Conservation (phyloP, 2,329 filamentous ascomycete species). For the Ustilaginoidea virens region DNA sequence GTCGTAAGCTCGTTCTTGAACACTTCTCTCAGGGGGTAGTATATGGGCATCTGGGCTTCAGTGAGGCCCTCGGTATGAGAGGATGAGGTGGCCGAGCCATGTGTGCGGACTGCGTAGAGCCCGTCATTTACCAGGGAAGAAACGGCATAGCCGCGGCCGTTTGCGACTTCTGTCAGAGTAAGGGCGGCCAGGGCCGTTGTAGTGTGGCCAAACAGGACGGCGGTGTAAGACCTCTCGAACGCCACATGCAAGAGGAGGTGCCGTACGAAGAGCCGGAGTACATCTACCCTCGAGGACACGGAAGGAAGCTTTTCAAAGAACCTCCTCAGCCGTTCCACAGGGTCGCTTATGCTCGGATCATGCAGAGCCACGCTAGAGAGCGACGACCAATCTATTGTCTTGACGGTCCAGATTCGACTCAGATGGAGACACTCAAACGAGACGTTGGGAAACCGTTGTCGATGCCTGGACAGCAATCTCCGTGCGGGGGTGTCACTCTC, state of each 20-base stretch:
- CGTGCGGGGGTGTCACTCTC: slow-evolving; percentile 17
- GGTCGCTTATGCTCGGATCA: slow-evolving; percentile 6
- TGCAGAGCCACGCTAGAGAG: slow-evolving; percentile 15
- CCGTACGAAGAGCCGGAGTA: slow-evolving; percentile 53
- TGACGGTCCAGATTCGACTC: slow-evolving; percentile 40
- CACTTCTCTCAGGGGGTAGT: slow-evolving; percentile 73
- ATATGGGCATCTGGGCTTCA: slow-evolving; percentile 29
- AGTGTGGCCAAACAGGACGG: slow-evolving; percentile 68
- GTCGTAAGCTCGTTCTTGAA: slow-evolving; percentile 64
- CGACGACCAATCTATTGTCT: slow-evolving; percentile 36
- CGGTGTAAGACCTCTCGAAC: slow-evolving; percentile 42
- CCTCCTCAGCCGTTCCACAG: slow-evolving; percentile 30
- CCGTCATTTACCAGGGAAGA: slow-evolving; percentile 76
- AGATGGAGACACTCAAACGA: slow-evolving; percentile 48
- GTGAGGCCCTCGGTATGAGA: slow-evolving; percentile 9
- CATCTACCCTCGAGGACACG: slow-evolving; percentile 60
- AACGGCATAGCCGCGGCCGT: slow-evolving; percentile 72
- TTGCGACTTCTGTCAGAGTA: slow-evolving; percentile 75
- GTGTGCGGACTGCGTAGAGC: slow-evolving; percentile 21
- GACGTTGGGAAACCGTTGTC: slow-evolving; percentile 48
- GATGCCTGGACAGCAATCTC: slow-evolving; percentile 35
- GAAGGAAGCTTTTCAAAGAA: slow-evolving; percentile 51
- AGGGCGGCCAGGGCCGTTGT: slow-evolving; percentile 80
- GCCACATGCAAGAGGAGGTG: slow-evolving; percentile 56
- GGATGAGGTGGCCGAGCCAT: slow-evolving; percentile 8